Conservation (phyloP, 164 flowering plant genomes). For the Litsea cubeba region DNA sequence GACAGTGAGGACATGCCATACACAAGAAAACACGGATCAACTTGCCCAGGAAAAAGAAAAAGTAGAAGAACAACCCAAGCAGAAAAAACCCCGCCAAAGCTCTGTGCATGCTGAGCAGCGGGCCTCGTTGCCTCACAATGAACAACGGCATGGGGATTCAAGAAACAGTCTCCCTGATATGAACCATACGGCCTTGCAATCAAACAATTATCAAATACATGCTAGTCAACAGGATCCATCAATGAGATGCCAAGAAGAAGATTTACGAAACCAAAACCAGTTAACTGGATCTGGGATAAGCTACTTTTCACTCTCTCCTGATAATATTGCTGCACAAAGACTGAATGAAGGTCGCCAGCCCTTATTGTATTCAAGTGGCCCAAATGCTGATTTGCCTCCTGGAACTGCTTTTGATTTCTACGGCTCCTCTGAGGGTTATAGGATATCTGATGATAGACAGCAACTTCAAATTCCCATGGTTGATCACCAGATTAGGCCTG, state of each 20-base stretch:
- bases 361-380: conserved; percentile 30
- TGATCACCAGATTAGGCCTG: conserved; percentile 26
- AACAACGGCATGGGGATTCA: conserved; percentile 18
- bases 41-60: conserved; percentile 27
- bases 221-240: conserved; percentile 15
- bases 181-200: conserved; percentile 24
- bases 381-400: conserved; percentile 30
- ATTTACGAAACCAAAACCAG: conserved; percentile 21
- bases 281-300: conserved; percentile 23
- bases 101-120: conserved; percentile 20
- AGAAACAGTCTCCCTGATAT: conserved; percentile 39
- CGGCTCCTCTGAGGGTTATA: conserved; percentile 27
- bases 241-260: conserved; percentile 28
- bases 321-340: conserved; percentile 30
- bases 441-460: conserved; percentile 21
- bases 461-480: conserved; percentile 22
- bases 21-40: conserved; percentile 5
- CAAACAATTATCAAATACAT: conserved; percentile 20
- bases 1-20: not conserved
- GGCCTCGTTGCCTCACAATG: conserved; percentile 11
- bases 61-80: conserved; percentile 22
- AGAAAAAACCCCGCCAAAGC: conserved; percentile 28
- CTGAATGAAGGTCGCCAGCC: conserved; percentile 43
- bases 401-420: conserved; percentile 24
- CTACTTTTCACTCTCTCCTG: conserved; percentile 26